phyloP scores from a whole-genome alignment of 2,329 filamentous ascomycete genomes.

The Fusarium dimerum region DNA sequence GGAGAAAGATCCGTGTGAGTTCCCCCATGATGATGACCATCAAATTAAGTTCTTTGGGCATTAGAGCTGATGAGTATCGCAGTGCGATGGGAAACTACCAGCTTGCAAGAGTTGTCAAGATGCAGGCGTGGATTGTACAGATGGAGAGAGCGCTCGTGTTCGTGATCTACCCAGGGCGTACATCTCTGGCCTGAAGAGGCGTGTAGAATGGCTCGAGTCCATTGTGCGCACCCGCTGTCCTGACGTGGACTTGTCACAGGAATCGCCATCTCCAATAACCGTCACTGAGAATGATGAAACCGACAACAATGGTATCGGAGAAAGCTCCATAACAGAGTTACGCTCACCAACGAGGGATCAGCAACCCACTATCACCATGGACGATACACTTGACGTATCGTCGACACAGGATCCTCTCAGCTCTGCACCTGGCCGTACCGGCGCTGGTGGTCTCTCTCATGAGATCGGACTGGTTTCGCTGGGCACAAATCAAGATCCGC shows the following conservation, averaged over 20 bases:
- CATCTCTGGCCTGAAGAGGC: slow-evolving; percentile 39
- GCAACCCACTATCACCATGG: fast-evolving
- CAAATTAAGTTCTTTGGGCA: fast-evolving
- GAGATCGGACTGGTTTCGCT: slow-evolving; percentile 56
- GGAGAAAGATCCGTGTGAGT: slow-evolving; percentile 50
- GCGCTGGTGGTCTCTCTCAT: slow-evolving; percentile 39
- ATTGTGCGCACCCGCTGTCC: slow-evolving; percentile 44
- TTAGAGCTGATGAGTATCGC: neutral
- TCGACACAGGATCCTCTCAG: slow-evolving; percentile 8
- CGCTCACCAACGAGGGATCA: neutral
- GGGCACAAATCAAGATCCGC: slow-evolving; percentile 46
- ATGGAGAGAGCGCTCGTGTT: slow-evolving; percentile 43
- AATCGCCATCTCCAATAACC: slow-evolving; percentile 8
- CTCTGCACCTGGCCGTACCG: slow-evolving; percentile 14
- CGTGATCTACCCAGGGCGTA: slow-evolving; percentile 46
- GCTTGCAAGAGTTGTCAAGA: slow-evolving; percentile 46
- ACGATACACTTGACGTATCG: neutral
- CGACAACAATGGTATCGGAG: slow-evolving; percentile 4
- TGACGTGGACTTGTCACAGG: slow-evolving; percentile 40
- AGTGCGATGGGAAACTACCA: slow-evolving; percentile 48
- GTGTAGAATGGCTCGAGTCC: slow-evolving; percentile 48
- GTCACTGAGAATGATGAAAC: slow-evolving; percentile 16
- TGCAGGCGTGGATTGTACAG: slow-evolving; percentile 42
- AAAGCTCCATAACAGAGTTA: neutral
- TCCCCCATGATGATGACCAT: no score